These are phyloP conservation scores for Mallotus japonicus DNA, from an alignment of 441 rosid species.

Conservation along the genomic window DNA sequence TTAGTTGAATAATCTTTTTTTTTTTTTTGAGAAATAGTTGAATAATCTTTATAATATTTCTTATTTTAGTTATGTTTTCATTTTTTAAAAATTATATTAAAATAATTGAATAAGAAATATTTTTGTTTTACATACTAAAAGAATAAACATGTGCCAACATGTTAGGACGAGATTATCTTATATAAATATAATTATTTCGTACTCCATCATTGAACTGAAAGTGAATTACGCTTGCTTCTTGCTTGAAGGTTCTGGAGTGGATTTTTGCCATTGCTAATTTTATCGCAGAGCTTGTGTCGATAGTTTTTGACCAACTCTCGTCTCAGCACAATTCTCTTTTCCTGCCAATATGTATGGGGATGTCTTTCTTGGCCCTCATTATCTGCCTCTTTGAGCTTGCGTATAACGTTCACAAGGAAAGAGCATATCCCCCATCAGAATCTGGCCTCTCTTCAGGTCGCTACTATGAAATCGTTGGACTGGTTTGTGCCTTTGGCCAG, in stretches of 20 bases:
- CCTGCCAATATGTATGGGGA: conserved; percentile 2
- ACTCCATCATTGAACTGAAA: no score
- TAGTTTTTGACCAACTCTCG: background rate
- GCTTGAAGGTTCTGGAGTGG: conserved; percentile 8
- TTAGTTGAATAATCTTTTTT: no score
- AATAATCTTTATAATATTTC: no score
- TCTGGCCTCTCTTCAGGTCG: background rate
- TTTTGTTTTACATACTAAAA: no score
- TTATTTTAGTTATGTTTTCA: no score
- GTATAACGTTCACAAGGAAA: background rate
- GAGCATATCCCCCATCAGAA: background rate
- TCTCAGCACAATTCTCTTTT: background rate
- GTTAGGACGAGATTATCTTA: no score
- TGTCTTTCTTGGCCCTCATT: background rate
- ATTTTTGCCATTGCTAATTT: background rate
- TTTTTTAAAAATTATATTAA: no score
- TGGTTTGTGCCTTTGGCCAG: background rate
- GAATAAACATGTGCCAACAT: no score
- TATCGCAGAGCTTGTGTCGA: background rate
- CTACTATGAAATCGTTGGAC: background rate
- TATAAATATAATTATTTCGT: no score
- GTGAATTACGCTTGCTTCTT: background rate
- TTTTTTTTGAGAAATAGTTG: no score
- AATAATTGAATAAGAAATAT: no score
- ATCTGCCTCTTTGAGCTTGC: background rate